Evolutionary conservation across 345 rosid genomes (phyloP), one percentile per base, ranked within the genome.

Genomic region (Citrus hindsii): DNA sequence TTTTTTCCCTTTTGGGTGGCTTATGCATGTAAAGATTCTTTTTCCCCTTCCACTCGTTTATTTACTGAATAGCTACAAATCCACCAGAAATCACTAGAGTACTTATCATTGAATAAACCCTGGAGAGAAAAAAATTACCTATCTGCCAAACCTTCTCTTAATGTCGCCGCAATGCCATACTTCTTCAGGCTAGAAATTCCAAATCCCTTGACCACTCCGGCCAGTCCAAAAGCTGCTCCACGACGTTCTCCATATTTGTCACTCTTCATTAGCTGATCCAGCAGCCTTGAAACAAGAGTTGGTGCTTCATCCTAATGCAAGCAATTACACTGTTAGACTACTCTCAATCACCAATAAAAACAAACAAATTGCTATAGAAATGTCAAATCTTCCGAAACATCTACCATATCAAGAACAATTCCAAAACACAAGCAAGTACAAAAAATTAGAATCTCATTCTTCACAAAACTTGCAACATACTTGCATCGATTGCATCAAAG

Each of bases 161-260:
- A 73, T 48, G 84, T 86, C 80, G 83, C 85, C 67, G 82, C 83
- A 79, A 96, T 84, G 67, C 93, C 95, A 82, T 88, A 90, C 78
- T 89, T 92, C 91, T 96, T 92, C 85, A 94, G 85, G 87, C 91
- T 89, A 70, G 92, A 87, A 80, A 96, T 87, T 83, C 99, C 99
- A 81, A 92, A 88, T 80, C 99, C 98, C 91, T 91, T 90, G 19
- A 91, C 93, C 18, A 88, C 91, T 79, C 99, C 99, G 53, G 98
- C 97, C 83, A 96, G 91, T 82, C 98, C 99, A 90, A 94, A 96
- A 82, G 97, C 99, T 61, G 97, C 99, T 77, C 99, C 98, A 77
- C 99, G 95, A 24, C 98, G 97, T 53, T 96, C 97, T 64, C 99
- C 99, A 82, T 96, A 96, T 85, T 91, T 92, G 63, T 96, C 98